A percentile compares a stretch with the other conserved stretches of the same genome.
phyloP scores from a whole-genome alignment of 2,329 filamentous ascomycete genomes.

The Trichoderma semiorbis region DNA sequence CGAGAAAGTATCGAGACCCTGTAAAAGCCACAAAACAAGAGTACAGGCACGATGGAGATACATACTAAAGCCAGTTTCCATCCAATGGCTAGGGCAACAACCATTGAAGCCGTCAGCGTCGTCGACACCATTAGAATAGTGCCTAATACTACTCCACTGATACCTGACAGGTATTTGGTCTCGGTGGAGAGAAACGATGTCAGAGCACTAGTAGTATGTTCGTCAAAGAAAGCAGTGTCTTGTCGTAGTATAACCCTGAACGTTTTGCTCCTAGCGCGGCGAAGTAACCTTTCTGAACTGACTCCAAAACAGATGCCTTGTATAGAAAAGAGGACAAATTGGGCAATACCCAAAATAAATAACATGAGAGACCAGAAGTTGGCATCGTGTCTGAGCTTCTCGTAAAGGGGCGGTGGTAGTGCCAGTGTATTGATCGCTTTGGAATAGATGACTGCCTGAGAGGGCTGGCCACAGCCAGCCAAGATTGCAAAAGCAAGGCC shows the following conservation, averaged over 20 bases:
- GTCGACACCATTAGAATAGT: not conserved
- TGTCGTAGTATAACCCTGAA: not conserved
- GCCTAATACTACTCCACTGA: not conserved
- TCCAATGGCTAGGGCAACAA: not conserved
- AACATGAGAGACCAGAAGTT: not conserved
- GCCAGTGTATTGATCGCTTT: not conserved
- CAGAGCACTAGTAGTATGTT: not conserved
- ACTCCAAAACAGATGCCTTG: not conserved
- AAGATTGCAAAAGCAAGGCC: not conserved
- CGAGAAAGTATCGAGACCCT: not conserved
- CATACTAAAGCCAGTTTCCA: conserved; percentile 2
- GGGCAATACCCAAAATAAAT: not conserved
- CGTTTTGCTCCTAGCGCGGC: not conserved
- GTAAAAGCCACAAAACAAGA: not conserved
- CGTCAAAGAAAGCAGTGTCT: not conserved
- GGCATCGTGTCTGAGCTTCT: not conserved
- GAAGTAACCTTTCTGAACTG: not conserved
- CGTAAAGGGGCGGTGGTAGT: not conserved
- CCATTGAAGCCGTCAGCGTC: not conserved
- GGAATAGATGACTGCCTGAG: not conserved
- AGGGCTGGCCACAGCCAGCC: not conserved
- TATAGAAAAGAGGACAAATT: not conserved
- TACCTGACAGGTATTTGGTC: not conserved
- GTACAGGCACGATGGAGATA: not conserved
- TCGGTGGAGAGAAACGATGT: not conserved